Conservation (phyloP, 805 yeast genomes). For the Osmozyma mogii region DNA sequence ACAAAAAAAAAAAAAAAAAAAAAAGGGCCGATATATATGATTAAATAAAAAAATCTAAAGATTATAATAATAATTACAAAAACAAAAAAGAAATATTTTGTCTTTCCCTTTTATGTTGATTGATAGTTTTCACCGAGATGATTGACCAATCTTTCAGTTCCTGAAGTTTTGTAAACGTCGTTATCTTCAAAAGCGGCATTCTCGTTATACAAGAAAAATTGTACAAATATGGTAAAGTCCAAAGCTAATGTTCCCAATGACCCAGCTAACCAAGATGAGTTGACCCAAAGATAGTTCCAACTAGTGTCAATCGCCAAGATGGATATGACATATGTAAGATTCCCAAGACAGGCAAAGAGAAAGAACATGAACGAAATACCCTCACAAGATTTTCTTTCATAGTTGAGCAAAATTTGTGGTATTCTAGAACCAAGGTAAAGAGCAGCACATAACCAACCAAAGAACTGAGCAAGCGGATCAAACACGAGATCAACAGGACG, state of each 20-base stretch:
- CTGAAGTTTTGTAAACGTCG: too few species aligned
- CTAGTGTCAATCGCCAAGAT: conserved; percentile 72
- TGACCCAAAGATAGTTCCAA: conserved; percentile 62
- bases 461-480: conserved; percentile 75
- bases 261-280: conserved; percentile 90
- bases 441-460: conserved; percentile 75
- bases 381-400: conserved; percentile 82
- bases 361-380: conserved; percentile 92
- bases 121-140: too few species aligned
- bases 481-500: conserved; percentile 42
- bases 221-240: conserved; percentile 79
- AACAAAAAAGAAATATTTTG: too few species aligned
- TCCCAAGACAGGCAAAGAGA: conserved; percentile 91
- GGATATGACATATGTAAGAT: conserved; percentile 81
- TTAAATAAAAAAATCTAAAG: too few species aligned
- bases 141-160: too few species aligned
- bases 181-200: too few species aligned
- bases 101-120: too few species aligned
- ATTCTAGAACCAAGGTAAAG: conserved; percentile 81
- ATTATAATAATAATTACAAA: too few species aligned
- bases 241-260: conserved; percentile 77
- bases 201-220: conserved; percentile 71
- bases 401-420: conserved; percentile 86
- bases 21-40: too few species aligned
- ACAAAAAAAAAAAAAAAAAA: too few species aligned